phyloP scores from a whole-genome alignment of 495 filamentous ascomycete species.

The Podospora comata region DNA sequence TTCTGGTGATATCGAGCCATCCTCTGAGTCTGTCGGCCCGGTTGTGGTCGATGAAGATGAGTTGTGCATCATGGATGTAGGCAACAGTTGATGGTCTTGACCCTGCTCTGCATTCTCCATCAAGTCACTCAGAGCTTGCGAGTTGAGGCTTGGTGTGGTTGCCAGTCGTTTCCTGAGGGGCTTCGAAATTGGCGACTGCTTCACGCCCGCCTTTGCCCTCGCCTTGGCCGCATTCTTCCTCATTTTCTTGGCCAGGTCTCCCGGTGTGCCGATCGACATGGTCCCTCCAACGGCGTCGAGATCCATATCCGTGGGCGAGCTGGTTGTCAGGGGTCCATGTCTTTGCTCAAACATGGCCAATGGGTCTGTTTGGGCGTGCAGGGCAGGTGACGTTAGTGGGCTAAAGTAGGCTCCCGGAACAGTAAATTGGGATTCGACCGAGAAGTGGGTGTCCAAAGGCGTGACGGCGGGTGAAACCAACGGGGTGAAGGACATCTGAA shows the following conservation, averaged over 20 bases:
- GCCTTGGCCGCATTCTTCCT: slow-evolving; percentile 46
- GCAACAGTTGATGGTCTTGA: slow-evolving; percentile 22
- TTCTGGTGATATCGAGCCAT: slow-evolving; percentile 55
- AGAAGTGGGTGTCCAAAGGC: slow-evolving; percentile 80
- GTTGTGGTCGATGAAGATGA: slow-evolving; percentile 37
- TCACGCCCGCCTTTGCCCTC: slow-evolving; percentile 51
- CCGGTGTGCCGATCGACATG: slow-evolving; percentile 35
- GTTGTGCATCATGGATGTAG: slow-evolving; percentile 28
- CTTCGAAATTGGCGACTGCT: slow-evolving; percentile 84
- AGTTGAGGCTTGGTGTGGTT: slow-evolving; percentile 54
- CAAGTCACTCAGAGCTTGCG: slow-evolving; percentile 54
- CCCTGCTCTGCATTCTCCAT: slow-evolving; percentile 34
- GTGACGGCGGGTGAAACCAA: slow-evolving; percentile 94
- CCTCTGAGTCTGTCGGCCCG: slow-evolving; percentile 45
- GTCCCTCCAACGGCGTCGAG: slow-evolving; percentile 33
- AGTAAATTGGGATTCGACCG: slow-evolving; percentile 71
- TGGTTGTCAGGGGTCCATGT: slow-evolving; percentile 35
- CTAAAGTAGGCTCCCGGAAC: slow-evolving; percentile 90
- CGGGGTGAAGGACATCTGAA: slow-evolving; percentile 84
- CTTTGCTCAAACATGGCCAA: slow-evolving; percentile 43
- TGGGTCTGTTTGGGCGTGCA: slow-evolving; percentile 70
- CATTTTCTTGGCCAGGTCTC: slow-evolving; percentile 46
- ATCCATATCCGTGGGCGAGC: slow-evolving; percentile 48
- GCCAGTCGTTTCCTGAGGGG: slow-evolving; percentile 63
- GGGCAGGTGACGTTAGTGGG: slow-evolving; percentile 85